Percentiles rank a stretch among this genome's conserved stretches.
Conservation (phyloP, 2,329 filamentous ascomycete species). For the Ophiognomonia clavigignenti-juglandacearum region DNA sequence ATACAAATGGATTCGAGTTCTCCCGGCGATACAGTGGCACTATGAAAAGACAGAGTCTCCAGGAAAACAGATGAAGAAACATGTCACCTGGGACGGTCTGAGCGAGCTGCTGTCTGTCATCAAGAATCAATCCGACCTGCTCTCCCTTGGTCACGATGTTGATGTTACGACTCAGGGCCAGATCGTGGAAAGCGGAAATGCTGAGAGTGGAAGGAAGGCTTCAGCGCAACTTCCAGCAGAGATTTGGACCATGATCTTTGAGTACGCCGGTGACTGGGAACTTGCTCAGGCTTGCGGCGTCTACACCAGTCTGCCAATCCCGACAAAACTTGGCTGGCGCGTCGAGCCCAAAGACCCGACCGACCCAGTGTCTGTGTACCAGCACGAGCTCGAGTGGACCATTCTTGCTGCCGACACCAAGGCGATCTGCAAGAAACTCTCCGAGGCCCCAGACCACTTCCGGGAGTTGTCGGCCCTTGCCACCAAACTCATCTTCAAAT, state of each 20-base stretch:
- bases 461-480: conserved; percentile 71
- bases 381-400: conserved; percentile 78
- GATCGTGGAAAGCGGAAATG: conserved; percentile 28
- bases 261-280: conserved; percentile 86
- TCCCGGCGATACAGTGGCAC: conserved; percentile 78
- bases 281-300: conserved; percentile 75
- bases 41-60: conserved; percentile 46
- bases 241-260: conserved; percentile 84
- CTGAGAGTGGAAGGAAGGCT: conserved; percentile 27
- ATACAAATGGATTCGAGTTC: conserved; percentile 81
- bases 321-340: conserved; percentile 58
- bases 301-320: conserved; percentile 71
- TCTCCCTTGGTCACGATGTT: conserved; percentile 68
- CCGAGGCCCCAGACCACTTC: conserved; percentile 65
- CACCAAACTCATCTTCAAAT: conserved; percentile 87
- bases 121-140: conserved; percentile 70
- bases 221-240: conserved; percentile 67
- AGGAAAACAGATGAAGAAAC: conserved; percentile 36
- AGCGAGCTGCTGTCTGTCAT: conserved; percentile 70
- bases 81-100: conserved; percentile 59
- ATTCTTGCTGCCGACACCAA: conserved; percentile 68
- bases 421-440: conserved; percentile 70
- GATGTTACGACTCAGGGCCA: conserved; percentile 43
- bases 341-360: conserved; percentile 52
- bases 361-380: conserved; percentile 65